phyloP scores from a whole-genome alignment of 768 basidiomycete genomes.

The Leccinellum rugosiceps region DNA sequence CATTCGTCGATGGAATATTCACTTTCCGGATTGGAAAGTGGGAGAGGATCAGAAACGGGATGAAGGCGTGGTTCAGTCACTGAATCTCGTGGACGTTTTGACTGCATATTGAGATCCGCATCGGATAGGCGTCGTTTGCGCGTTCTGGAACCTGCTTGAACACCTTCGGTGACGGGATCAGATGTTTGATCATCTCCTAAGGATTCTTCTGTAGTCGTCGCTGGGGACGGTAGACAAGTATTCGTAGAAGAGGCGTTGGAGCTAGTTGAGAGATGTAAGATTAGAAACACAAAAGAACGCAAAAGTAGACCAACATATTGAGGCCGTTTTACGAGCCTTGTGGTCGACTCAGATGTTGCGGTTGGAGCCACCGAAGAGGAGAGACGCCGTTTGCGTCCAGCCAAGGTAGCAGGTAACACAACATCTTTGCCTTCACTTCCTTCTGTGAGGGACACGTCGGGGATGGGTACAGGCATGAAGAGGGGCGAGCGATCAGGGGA shows the following conservation, averaged over 20 bases:
- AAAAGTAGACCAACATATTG: neutral
- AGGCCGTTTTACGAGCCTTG: neutral
- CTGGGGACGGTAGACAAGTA: neutral
- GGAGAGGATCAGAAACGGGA: neutral
- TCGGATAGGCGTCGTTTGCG: constrained; percentile 30
- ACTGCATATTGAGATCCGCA: neutral
- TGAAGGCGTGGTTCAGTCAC: neutral
- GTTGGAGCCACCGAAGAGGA: neutral
- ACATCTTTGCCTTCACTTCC: neutral
- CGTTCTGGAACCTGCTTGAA: neutral
- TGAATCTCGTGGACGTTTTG: neutral
- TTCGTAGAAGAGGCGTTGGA: neutral
- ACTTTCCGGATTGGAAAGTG: constrained; percentile 1
- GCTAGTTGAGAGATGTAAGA: too few relatives aligned
- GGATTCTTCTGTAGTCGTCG: neutral
- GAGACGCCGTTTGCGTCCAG: neutral
- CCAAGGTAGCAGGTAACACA: neutral
- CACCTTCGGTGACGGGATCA: neutral
- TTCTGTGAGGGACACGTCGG: neutral
- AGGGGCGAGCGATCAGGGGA: neutral
- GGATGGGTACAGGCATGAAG: neutral
- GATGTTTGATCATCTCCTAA: neutral
- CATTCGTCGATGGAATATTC: constrained; percentile 35
- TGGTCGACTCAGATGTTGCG: neutral
- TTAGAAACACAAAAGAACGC: too few relatives aligned